Evolutionary conservation across 2,329 filamentous ascomycete genomes (phyloP), one percentile per base, ranked within the genome.

Genomic region (Thermoascus crustaceus): DNA sequence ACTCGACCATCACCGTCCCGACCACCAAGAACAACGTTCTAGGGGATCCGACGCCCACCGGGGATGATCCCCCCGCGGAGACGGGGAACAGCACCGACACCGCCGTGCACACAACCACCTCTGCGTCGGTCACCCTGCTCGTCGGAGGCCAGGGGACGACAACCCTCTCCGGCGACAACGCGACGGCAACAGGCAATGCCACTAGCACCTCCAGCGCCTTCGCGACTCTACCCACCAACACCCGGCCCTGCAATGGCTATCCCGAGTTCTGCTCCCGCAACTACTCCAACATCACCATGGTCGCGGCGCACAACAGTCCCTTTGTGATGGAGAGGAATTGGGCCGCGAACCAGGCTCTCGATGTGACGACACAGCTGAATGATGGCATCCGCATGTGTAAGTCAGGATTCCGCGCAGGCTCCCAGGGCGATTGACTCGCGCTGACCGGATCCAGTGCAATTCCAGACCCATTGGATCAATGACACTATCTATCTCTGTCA

Each of bases 281-380:
- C 48, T 93, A 87, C 61, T 78, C 80, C 68, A 88, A 91, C 57
- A 80, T 91, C 58, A 88, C 84, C 38, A 71, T 83, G 49, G 74
- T 93, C 1, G 78, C 75, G 13, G 78, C 80, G 11, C 85, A 93
- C 64, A 93, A 93, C 66, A 85, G 82, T 26, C 83, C 84, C 7
- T 93, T 93, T 54, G 71, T 80, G 25, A 68, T 73, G 6, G 56
- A 69, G 10, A 81, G 81, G 47, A 88, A 82, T 57, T 74, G 80
- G 7, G 85, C 79, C 9, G 75, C 82, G 37, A 93, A 93, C 60
- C 85, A 93, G 63, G 68, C 69, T 18, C 68, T 83, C 29, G 59
- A 68, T 13, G 83, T 91, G 32, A 71, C 67, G 8, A 66, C 72
- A 21, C 86, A 93, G 63, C 69, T 93, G 42, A 75, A 91, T 53